Evolutionary conservation across 441 rosid species (phyloP).

Genomic region (Melastoma candidum): DNA sequence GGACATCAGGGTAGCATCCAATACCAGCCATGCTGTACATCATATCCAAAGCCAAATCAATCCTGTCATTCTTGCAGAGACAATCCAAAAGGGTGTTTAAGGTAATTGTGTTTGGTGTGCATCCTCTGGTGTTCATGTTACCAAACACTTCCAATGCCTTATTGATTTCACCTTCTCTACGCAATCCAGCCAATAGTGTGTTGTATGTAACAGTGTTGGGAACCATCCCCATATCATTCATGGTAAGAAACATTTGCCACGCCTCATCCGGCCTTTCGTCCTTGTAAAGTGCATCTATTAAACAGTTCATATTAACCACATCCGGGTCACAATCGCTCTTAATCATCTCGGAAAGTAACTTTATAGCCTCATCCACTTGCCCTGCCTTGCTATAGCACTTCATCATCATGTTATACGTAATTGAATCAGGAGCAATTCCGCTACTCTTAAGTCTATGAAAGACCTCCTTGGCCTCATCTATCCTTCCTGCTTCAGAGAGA

Average conservation of each 20-base stretch:
- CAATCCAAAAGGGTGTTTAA: conserved; percentile 84
- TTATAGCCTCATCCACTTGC: conserved; percentile 64
- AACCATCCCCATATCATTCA: conserved; percentile 59
- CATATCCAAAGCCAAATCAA: conserved; percentile 58
- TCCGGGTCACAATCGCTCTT: conserved; percentile 60
- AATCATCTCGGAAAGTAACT: conserved; percentile 70
- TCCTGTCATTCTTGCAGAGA: conserved; percentile 85
- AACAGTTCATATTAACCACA: conserved; percentile 65
- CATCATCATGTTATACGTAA: conserved; percentile 96
- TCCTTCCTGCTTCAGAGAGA: conserved; percentile 61
- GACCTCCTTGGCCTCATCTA: conserved; percentile 62
- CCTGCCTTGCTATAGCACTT: conserved; percentile 78
- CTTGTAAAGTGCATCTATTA: conserved; percentile 72
- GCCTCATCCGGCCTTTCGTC: conserved; percentile 72
- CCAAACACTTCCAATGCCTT: conserved; percentile 51
- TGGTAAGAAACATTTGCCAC: conserved; percentile 64
- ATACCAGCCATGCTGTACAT: conserved; percentile 45
- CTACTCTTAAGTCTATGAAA: conserved; percentile 49
- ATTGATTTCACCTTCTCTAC: conserved; percentile 61
- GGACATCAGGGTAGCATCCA: conserved; percentile 69
- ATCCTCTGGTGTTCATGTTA: conserved; percentile 48
- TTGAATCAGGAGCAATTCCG: conserved; percentile 70
- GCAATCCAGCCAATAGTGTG: conserved; percentile 63
- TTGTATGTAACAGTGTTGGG: conserved; percentile 88
- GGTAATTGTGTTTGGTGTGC: conserved; percentile 66